Conservation (phyloP, 2,329 filamentous ascomycete genomes). For the Fusarium sterilihyphosum region DNA sequence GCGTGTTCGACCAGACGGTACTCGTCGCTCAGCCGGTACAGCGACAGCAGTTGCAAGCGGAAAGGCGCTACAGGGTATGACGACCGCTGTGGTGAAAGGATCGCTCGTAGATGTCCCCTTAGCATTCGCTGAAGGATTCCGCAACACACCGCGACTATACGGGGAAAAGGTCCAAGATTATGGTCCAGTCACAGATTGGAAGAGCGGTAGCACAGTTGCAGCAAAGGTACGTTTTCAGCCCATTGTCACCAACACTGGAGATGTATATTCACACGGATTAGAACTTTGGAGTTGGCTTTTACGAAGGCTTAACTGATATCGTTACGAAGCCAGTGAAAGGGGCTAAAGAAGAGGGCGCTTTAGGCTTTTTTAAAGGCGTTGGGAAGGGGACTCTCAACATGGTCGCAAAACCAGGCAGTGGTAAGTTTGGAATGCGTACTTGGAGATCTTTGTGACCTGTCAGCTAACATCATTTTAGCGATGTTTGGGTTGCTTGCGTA, state of each 20-base stretch:
- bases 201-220: not conserved
- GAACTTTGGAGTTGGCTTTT: not conserved
- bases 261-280: not conserved
- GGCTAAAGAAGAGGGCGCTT: not conserved
- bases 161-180: not conserved
- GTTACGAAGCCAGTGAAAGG: not conserved
- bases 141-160: not conserved
- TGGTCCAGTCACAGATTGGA: not conserved
- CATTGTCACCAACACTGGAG: no score
- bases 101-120: not conserved
- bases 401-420: not conserved
- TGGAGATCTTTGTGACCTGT: rapidly evolving
- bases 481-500: not conserved
- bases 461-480: not conserved
- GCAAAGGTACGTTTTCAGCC: not conserved
- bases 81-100: not conserved
- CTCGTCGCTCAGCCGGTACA: not conserved
- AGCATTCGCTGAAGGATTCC: not conserved
- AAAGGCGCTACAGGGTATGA: not conserved
- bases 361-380: not conserved
- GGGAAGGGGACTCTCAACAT: not conserved
- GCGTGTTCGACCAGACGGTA: not conserved
- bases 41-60: not conserved
- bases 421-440: rapidly evolving
- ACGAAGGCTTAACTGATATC: not conserved